Base-by-base conservation (phyloP, 768 basidiomycete species). In the Podaxis sp. region DNA sequence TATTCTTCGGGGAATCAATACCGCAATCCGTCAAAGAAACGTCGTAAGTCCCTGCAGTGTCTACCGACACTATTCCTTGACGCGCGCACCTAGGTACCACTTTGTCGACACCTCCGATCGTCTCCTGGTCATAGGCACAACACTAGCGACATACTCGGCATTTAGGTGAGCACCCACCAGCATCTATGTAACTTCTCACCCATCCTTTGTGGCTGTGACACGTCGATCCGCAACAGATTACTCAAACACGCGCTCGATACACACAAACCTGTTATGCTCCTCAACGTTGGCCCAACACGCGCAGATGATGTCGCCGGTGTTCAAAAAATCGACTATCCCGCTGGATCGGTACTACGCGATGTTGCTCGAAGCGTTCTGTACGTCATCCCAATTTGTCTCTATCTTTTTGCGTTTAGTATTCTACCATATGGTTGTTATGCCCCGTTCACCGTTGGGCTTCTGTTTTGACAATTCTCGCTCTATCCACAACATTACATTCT, bases 1-100 rank as follows among this genome's bases (percentile, higher is more conserved):
- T 93, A 9, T 95, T 95, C 72, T 96, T 96, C 68, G 95, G 95
- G 36, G 95, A 96, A 76, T 91, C 93, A 0, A 92, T 98, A 66
- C 80, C 86, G 9, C 72, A 79, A 24, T 63, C 76, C 39, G 80
- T 90, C 56, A 90, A 84, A 70, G 84, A 88, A 49, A 81, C 84
- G 68, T 94, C 95, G 91, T 93, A 72, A 70, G 89, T 60, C 40
- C 57, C 38, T 64, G 33, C 33, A 33, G 8, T 33, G 33, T 33
- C 8, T 2, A 2, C 7, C 33, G 8, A 33, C 8, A 9, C 33
- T 11, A 22, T 11, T 38, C 8, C 33, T 8, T 36, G 33, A n/a
- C 62, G 12, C 12, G 49, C 12, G 46, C 58, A 55, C 26, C 11
- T 64, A 92, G 92, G 28, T 87, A 84, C 68, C 70, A 67, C 17